Base-by-base conservation (phyloP, 2,329 filamentous ascomycete genomes). In the Furcasterigmium furcatum region DNA sequence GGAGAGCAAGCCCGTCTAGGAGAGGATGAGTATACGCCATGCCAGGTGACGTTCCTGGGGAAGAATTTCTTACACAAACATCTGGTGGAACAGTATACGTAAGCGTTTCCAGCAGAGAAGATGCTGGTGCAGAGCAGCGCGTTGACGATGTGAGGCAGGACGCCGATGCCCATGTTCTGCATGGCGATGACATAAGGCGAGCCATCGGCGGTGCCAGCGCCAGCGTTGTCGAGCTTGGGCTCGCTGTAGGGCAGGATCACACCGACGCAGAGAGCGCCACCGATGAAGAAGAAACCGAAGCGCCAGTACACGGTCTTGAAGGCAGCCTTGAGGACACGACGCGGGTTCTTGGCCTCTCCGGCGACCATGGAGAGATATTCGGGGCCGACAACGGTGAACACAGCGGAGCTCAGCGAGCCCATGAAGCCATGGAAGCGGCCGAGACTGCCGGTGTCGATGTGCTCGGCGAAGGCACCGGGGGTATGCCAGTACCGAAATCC, bases 221-320 rank as follows among this genome's bases (percentile, higher is more conserved):
- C 55, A 9, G 74, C 51, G 1, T 27, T 19, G 6, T 61, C 67
- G 47, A 89, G 67, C 12, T 71, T 73, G 0, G 67, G 54, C 55
- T 88, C 82, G 48, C 87, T 77, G 59, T 82, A 83, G 4, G 85
- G 73, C 41, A 89, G 73, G 39, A 87, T 63, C 40, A 88, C 84
- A 16, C 83, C 84, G 20, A 87, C 77, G 22, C 74, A 76, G 2
- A 91, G 69, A 2, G 84, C 80, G 5, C 85, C 84, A 3, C 86
- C 73, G 20, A 88, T 74, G 64, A 88, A 89, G 66, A 90, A 89
- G 14, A 81, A 65, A 3, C 80, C 84, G 41, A 90, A 75, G 38
- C 87, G 80, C 60, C 83, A 86, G 65, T 88, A 88, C 7, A 88
- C 83, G 1, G 82, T 83, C 56, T 87, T 88, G 67, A 80, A 89